Evolutionary conservation across 306 rosid genomes (phyloP), one percentile per base, ranked within the genome.

Genomic region (Lotus japonicus): DNA sequence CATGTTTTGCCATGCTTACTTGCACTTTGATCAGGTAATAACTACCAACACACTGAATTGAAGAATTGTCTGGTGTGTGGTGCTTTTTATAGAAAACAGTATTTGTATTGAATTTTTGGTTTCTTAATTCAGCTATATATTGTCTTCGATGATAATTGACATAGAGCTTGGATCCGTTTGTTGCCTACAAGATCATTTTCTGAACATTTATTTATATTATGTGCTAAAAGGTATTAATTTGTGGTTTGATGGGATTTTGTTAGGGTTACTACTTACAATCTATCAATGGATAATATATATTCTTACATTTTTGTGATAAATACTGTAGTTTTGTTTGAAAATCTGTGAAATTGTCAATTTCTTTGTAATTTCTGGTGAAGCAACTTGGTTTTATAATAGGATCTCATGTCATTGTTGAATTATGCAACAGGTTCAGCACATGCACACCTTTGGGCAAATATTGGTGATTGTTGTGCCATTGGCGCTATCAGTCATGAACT

Each of bases 21-120:
- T 90, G 56, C 99, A 94, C 86, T 77, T 49, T 58, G 89, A 88
- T 77, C 95, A 94, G 99, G 99, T 94, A 83, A 75, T 56, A 50
- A 35, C 65, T 58, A n/a, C 61, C 52, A 48, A 39, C 42, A 45
- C 43, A 11, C 57, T 38, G 50, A 39, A 59, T 18, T 66, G 59
- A 64, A 23, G 46, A 33, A 56, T 59, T 62, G 58, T 59, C 66
- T 72, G 64, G 49, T 23, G n/a, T 33, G 4, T 70, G 48, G 26
- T 43, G 74, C 33, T 13, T 64, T 57, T 64, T 57, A 59, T 66
- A 23, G 31, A 67, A 9, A 28, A 6, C 57, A 50, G 52, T 59
- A 33, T 68, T 44, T 44, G 45, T 57, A 21, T 45, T 56, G 43
- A 56, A 17, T 55, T 36, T 43, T 19, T 19, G 43, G 26, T 44